Evolutionary conservation across 352 stramenopile genomes (phyloP).

Genomic region (Phytophthora nicotianae): DNA sequence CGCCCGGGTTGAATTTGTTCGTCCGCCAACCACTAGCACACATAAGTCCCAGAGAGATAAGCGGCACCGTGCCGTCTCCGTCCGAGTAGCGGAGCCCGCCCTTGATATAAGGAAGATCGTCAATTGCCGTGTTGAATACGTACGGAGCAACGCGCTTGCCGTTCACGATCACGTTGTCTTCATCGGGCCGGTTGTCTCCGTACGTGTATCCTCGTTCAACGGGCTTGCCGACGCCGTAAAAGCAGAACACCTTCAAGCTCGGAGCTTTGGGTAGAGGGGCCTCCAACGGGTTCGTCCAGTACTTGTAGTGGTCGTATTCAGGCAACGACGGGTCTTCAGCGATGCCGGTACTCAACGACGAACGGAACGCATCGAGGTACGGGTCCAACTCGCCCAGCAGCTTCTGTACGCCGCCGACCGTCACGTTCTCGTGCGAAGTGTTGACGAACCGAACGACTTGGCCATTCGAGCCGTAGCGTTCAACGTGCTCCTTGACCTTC

Average conservation of each 20-base stretch:
- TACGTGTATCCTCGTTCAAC: constrained; percentile 90
- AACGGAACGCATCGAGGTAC: constrained; percentile 49
- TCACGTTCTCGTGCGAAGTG: constrained; percentile 58
- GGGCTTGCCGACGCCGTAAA: constrained; percentile 93
- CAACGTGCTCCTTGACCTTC: constrained; percentile 51
- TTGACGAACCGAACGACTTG: constrained; percentile 65
- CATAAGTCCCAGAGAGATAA: constrained; percentile 95
- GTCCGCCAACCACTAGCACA: constrained; percentile 89
- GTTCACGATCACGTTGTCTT: constrained; percentile 41
- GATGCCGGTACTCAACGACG: constrained; percentile 51
- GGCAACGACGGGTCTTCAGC: constrained; percentile 48
- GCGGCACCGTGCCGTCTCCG: constrained; percentile 93
- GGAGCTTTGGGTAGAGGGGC: constrained; percentile 89
- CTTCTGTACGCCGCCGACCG: constrained; percentile 49
- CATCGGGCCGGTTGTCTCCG: constrained; percentile 44
- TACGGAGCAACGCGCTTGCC: constrained; percentile 62
- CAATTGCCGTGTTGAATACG: constrained; percentile 64
- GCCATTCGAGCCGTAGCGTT: constrained; percentile 52
- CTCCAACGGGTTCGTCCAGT: constrained; percentile 91
- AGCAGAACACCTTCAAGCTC: constrained; percentile 94
- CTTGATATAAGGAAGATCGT: constrained; percentile 75
- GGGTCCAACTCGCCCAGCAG: constrained; percentile 54
- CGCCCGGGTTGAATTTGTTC: constrained; percentile 85
- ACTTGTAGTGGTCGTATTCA: constrained; percentile 64
- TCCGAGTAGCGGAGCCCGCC: constrained; percentile 87